A percentile compares a stretch with the other conserved stretches of the same genome.
phyloP scores from a whole-genome alignment of 371 early-diverging fungal genomes.

The Polyrhizophydium stewartii region DNA sequence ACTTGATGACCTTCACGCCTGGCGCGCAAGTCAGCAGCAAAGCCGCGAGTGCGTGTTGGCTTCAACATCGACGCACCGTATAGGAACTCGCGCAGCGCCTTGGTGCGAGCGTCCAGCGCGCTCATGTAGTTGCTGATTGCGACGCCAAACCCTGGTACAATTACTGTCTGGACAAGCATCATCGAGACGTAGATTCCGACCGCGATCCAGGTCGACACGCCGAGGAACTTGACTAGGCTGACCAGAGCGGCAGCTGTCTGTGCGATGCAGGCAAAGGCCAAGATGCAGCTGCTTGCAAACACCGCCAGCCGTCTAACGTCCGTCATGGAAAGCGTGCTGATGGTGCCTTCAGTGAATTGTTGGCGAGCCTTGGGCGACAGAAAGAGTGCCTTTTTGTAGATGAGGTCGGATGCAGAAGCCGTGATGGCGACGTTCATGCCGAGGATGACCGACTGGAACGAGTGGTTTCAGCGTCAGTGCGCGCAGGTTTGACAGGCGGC shows the following conservation, averaged over 20 bases:
- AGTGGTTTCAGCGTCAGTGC: no score
- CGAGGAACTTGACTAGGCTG: neutral
- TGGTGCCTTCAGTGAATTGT: conserved; percentile 38
- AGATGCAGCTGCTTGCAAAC: no score
- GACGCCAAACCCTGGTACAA: neutral
- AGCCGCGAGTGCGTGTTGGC: no score
- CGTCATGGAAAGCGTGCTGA: neutral
- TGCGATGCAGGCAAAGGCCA: neutral
- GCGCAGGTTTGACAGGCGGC: no score
- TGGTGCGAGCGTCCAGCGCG: conserved; percentile 21
- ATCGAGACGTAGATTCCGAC: neutral
- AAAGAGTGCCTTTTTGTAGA: conserved; percentile 48
- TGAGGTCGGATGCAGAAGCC: conserved; percentile 15
- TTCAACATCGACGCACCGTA: no score
- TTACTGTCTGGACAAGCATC: neutral
- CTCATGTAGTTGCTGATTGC: conserved; percentile 6
- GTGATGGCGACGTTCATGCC: conserved; percentile 1
- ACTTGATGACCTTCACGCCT: conserved; percentile 35
- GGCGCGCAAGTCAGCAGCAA: no score
- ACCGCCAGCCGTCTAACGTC: no score
- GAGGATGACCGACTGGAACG: neutral
- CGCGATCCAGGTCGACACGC: neutral
- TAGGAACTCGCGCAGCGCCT: conserved; percentile 26
- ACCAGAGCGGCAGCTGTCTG: neutral
- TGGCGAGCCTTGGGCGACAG: conserved; percentile 36